A percentile compares a stretch with the other conserved stretches of the same genome.
phyloP scores from a whole-genome alignment of 179 eudicot species.

The Beta macrorhiza region DNA sequence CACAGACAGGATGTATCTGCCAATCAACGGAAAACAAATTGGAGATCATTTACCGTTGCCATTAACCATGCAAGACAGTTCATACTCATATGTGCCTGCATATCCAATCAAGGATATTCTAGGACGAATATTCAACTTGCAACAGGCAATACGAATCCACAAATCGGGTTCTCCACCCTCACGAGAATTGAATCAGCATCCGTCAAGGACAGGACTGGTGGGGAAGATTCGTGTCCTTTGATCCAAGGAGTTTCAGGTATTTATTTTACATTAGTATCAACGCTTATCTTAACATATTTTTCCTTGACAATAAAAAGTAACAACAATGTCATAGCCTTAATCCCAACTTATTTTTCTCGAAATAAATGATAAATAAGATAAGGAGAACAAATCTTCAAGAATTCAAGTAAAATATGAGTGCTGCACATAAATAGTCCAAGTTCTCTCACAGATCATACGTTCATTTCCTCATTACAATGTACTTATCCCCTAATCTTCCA shows the following conservation, averaged over 20 bases:
- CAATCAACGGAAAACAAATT: not conserved
- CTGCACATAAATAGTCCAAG: not conserved
- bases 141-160: not conserved
- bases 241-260: not conserved
- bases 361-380: not conserved
- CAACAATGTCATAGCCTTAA: no score
- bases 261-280: no score
- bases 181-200: not conserved
- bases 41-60: not conserved
- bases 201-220: not conserved
- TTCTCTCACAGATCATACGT: not conserved
- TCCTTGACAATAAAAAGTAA: no score
- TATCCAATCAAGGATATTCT: not conserved
- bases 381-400: not conserved
- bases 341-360: not conserved
- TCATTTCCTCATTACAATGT: not conserved
- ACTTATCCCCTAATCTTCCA: not conserved
- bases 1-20: not conserved
- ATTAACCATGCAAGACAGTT: not conserved
- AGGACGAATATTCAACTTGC: not conserved
- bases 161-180: not conserved
- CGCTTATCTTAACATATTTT: no score
- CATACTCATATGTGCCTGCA: not conserved
- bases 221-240: not conserved
- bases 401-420: not conserved